These are phyloP conservation scores for Dictyostelium citrinum DNA, from an alignment of 78 protist genomes.

Conservation along the genomic window DNA sequence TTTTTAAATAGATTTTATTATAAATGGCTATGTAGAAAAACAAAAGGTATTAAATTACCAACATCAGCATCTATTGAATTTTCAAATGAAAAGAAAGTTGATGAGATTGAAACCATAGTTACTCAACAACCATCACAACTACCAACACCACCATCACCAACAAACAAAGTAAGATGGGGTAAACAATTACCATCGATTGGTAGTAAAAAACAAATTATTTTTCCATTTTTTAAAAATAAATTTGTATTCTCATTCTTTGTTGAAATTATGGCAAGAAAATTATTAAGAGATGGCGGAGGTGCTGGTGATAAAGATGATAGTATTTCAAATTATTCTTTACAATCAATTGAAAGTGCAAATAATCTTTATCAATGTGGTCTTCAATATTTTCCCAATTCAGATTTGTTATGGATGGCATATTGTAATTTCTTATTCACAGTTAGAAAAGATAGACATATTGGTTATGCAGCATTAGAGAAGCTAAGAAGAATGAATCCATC, in stretches of 20 bases:
- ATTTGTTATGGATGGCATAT: slow-evolving; percentile 68
- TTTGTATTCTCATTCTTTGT: slow-evolving; percentile 21
- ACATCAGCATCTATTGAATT: neutral
- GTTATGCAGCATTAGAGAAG: slow-evolving; percentile 69
- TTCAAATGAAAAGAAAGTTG: neutral
- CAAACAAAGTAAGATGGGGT: slow-evolving; percentile 2
- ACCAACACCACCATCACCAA: neutral
- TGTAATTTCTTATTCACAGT: slow-evolving; percentile 45
- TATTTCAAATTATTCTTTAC: neutral
- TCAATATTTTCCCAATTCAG: slow-evolving; percentile 54
- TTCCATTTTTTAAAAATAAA: slow-evolving; percentile 23
- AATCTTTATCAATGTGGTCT: slow-evolving; percentile 64
- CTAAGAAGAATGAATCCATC: slow-evolving; percentile 34
- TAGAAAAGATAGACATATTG: slow-evolving; percentile 68
- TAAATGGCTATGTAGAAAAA: neutral
- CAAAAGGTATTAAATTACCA: neutral
- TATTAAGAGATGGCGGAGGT: neutral
- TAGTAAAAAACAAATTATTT: slow-evolving; percentile 8
- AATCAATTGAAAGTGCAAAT: slow-evolving; percentile 30
- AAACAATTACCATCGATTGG: neutral
- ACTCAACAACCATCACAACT: no score
- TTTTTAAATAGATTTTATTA: neutral
- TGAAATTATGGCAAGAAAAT: slow-evolving; percentile 53
- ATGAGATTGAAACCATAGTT: no score
- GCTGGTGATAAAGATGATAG: neutral